phyloP scores from a whole-genome alignment of 2,329 filamentous ascomycete species.

The Diaporthe amygdali region DNA sequence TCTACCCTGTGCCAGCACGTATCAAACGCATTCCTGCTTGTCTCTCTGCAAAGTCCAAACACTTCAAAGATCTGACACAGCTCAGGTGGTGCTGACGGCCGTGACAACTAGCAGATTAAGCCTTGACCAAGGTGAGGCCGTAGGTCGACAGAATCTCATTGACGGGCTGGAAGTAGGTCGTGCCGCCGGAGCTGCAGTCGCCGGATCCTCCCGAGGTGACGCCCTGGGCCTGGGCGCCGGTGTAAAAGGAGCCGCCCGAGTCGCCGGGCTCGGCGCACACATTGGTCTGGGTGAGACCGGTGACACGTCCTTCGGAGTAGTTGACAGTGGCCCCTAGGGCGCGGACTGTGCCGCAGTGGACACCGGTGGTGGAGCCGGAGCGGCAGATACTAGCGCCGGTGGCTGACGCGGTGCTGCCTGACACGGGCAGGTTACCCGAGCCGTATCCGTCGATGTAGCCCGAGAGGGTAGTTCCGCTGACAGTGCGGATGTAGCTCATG shows the following conservation, averaged over 20 bases:
- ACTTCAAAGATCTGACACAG: neutral
- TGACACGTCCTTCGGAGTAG: neutral
- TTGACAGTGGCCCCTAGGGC: neutral
- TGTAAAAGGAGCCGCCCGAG: slow-evolving; percentile 6
- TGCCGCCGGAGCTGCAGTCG: neutral
- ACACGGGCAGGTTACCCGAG: neutral
- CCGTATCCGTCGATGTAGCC: neutral
- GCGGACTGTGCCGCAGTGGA: slow-evolving; percentile 6
- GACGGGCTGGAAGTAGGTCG: slow-evolving; percentile 15
- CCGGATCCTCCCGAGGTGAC: slow-evolving; percentile 9
- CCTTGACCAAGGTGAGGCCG: neutral
- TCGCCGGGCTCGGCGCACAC: slow-evolving; percentile 8
- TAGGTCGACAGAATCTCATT: slow-evolving; percentile 7
- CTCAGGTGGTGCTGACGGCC: neutral
- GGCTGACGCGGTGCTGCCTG: neutral
- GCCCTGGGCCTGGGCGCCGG: slow-evolving; percentile 2
- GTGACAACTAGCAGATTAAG: neutral
- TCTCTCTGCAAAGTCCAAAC: neutral
- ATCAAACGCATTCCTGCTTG: neutral
- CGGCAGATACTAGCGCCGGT: neutral
- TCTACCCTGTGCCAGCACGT: too few relatives aligned
- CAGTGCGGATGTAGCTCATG: neutral
- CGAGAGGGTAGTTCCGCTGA: neutral
- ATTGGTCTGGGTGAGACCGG: slow-evolving; percentile 9
- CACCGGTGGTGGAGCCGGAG: slow-evolving; percentile 4